phyloP scores from a whole-genome alignment of 345 rosid species.

The Reutealis trisperma region DNA sequence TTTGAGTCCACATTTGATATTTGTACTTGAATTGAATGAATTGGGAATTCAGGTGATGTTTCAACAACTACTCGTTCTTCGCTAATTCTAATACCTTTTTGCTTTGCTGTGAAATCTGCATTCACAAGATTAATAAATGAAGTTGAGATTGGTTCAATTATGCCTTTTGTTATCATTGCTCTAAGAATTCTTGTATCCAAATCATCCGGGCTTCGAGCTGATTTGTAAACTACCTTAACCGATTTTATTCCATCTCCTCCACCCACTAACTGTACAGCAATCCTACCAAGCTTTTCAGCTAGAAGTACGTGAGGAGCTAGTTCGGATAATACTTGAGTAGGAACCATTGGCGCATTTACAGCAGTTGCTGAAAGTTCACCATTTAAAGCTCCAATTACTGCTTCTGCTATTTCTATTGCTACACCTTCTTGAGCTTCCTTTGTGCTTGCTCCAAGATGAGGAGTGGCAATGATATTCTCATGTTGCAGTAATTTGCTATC shows the following conservation, averaged over 20 bases:
- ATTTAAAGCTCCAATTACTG: constrained; percentile 71
- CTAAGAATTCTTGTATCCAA: constrained; percentile 83
- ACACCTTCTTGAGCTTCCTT: constrained; percentile 98
- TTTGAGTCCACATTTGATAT: constrained; percentile 60
- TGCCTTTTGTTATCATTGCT: constrained; percentile 85
- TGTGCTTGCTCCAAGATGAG: constrained; percentile 94
- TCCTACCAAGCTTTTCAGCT: constrained; percentile 77
- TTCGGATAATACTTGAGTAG: constrained; percentile 62
- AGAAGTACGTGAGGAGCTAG: constrained; percentile 63
- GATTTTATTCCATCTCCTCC: constrained; percentile 72
- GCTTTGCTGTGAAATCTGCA: constrained; percentile 84
- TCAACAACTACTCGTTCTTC: constrained; percentile 66
- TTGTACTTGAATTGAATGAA: constrained; percentile 64
- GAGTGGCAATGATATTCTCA: constrained; percentile 71
- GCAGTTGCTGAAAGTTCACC: constrained; percentile 87
- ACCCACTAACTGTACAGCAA: constrained; percentile 72
- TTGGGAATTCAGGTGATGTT: constrained; percentile 54
- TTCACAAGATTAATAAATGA: constrained; percentile 75
- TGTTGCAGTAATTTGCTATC: constrained; percentile 69
- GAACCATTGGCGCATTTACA: constrained; percentile 84
- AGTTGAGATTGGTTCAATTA: constrained; percentile 76
- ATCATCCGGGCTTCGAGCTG: constrained; percentile 68
- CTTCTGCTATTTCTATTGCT: constrained; percentile 88
- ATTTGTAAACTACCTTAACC: constrained; percentile 56
- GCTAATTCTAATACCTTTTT: constrained; percentile 70